Evolutionary conservation across 371 early-diverging fungal species (phyloP).

Genomic region (Mortierella sp.): DNA sequence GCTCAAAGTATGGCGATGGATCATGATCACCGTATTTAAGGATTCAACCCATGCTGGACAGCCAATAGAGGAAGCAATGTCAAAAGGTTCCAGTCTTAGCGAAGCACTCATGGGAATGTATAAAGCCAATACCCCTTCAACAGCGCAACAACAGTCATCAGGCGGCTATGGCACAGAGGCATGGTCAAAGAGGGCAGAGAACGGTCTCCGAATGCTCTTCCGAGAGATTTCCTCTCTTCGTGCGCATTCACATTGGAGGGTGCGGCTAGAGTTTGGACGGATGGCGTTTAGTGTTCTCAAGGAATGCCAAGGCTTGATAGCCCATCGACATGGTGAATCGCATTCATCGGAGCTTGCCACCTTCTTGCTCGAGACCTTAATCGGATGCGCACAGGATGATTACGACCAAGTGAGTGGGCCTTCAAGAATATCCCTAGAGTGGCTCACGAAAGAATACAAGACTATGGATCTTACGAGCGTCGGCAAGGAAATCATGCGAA

Average conservation of each 20-base stretch:
- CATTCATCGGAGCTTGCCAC: conserved; percentile 7
- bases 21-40: conserved; percentile 16
- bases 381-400: conserved; percentile 40
- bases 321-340: neutral
- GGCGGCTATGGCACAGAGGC: conserved; percentile 13
- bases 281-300: conserved; percentile 30
- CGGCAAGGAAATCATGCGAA: conserved; percentile 41
- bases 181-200: conserved; percentile 21
- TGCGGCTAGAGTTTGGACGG: conserved; percentile 26
- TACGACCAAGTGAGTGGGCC: conserved; percentile 19
- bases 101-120: conserved; percentile 35
- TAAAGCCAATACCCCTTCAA: conserved; percentile 4
- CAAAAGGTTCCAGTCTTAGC: neutral
- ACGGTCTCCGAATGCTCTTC: conserved; percentile 28
- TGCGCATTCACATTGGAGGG: conserved; percentile 39
- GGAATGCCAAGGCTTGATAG: conserved; percentile 22
- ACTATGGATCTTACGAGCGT: conserved; percentile 14
- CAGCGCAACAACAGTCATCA: neutral
- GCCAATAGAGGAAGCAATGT: neutral
- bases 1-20: conserved; percentile 32
- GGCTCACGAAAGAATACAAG: conserved; percentile 10
- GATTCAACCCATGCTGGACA: neutral
- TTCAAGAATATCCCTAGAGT: conserved; percentile 4
- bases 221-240: conserved; percentile 23
- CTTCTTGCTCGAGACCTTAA: conserved; percentile 46